Conservation (phyloP, 176 grass and related monocot genomes). For the Stipa capillata region DNA sequence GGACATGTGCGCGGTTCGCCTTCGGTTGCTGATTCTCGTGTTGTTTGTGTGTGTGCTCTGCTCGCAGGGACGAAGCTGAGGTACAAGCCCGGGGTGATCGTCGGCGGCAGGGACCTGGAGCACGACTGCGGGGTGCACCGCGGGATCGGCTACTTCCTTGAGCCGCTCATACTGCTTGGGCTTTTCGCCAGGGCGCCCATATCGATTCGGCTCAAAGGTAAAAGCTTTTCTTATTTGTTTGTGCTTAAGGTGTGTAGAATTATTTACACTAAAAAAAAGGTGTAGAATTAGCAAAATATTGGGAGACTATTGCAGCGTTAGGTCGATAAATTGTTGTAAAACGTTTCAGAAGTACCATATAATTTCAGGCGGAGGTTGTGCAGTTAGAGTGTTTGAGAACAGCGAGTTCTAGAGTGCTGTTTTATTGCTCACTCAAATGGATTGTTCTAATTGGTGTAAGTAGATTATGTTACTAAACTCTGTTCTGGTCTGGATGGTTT, state of each 20-base stretch:
- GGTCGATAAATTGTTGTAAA: background rate
- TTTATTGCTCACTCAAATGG: background rate
- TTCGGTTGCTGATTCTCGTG: background rate
- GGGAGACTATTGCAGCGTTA: background rate
- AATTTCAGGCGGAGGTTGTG: background rate
- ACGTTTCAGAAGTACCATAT: background rate
- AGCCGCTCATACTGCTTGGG: conserved; percentile 69
- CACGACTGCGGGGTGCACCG: conserved; percentile 76
- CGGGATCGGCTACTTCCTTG: conserved; percentile 79
- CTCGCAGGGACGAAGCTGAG: conserved; percentile 63
- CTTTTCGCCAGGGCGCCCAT: conserved; percentile 60
- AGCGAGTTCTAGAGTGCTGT: background rate
- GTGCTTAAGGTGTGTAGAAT: background rate
- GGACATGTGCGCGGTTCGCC: background rate
- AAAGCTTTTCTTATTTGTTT: background rate
- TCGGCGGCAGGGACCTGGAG: conserved; percentile 51
- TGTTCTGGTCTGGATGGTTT: background rate
- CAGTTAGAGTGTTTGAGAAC: background rate
- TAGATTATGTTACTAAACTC: background rate
- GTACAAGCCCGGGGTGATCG: conserved; percentile 62
- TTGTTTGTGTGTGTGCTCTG: background rate
- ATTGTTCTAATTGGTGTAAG: background rate
- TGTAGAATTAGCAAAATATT: background rate
- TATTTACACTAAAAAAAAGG: too few species aligned
- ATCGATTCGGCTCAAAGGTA: conserved; percentile 68